Conservation (phyloP, 257 asterid genomes). For the Schizonepeta tenuifolia region DNA sequence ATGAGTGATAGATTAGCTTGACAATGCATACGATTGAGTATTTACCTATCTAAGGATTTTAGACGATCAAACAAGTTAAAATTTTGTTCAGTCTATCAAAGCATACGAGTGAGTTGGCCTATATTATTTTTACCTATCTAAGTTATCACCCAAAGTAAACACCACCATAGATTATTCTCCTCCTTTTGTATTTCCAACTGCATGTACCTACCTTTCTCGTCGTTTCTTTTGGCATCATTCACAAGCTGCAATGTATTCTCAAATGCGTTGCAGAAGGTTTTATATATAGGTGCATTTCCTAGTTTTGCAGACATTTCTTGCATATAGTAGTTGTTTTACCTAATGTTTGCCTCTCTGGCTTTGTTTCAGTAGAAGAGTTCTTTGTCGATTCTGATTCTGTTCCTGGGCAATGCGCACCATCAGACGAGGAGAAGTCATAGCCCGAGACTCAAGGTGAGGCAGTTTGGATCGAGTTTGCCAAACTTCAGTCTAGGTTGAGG, state of each 20-base stretch:
- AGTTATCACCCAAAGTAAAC: not conserved
- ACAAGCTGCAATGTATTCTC: not conserved
- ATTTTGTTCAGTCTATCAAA: not conserved
- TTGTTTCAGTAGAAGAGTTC: conserved; percentile 86
- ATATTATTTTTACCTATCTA: not conserved
- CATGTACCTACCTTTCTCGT: not conserved
- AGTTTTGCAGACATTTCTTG: not conserved
- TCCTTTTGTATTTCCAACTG: not conserved
- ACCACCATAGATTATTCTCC: not conserved
- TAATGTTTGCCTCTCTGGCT: conserved; percentile 10
- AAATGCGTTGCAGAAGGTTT: not conserved
- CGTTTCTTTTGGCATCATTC: not conserved
- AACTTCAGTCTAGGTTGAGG: conserved; percentile 41
- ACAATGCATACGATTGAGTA: not conserved
- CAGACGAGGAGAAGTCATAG: conserved; percentile 87
- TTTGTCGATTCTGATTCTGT: conserved; percentile 84
- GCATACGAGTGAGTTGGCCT: not conserved
- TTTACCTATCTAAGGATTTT: not conserved
- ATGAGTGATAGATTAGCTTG: not conserved
- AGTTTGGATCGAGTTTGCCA: conserved; percentile 28
- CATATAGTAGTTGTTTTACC: not conserved
- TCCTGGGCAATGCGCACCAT: conserved; percentile 70
- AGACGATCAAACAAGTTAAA: not conserved
- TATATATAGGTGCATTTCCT: not conserved
- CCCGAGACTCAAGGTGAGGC: conserved; percentile 38